These are phyloP conservation scores for Flaveria sonorensis DNA, from an alignment of 129 eudicot species.

Conservation along the genomic window DNA sequence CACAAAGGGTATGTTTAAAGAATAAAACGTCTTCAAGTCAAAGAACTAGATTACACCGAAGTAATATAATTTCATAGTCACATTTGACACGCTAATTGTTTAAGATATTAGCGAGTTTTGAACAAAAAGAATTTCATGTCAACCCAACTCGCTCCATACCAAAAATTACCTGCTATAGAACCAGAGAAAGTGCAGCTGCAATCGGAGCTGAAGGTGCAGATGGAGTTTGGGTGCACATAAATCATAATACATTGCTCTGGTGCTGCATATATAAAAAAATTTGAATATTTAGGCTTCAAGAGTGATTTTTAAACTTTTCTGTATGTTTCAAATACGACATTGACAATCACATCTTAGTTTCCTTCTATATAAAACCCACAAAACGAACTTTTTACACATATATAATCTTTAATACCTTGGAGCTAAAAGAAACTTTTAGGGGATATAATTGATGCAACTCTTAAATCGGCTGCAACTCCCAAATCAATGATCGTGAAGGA, in stretches of 20 bases:
- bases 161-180: conserved; percentile 81
- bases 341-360: too few species aligned
- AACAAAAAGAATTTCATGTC: not conserved
- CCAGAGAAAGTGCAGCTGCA: conserved; percentile 96
- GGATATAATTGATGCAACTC: conserved; percentile 97
- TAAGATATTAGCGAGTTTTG: not conserved
- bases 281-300: not conserved
- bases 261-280: conserved; percentile 67
- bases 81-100: not conserved
- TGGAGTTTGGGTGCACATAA: conserved; percentile 98
- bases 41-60: not conserved
- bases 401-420: conserved; percentile 60
- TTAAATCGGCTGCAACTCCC: conserved; percentile 96
- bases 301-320: not conserved
- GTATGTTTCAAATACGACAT: not conserved
- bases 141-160: not conserved
- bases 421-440: conserved; percentile 92
- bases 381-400: too few species aligned
- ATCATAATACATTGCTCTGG: conserved; percentile 99
- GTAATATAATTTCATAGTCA: not conserved
- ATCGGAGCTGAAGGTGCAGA: conserved; percentile 95
- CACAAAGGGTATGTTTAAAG: not conserved
- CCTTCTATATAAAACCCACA: too few species aligned
- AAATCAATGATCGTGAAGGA: conserved; percentile 93
- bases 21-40: not conserved